phyloP scores from a whole-genome alignment of 768 basidiomycete genomes.

The Leucocoprinus leucothites region DNA sequence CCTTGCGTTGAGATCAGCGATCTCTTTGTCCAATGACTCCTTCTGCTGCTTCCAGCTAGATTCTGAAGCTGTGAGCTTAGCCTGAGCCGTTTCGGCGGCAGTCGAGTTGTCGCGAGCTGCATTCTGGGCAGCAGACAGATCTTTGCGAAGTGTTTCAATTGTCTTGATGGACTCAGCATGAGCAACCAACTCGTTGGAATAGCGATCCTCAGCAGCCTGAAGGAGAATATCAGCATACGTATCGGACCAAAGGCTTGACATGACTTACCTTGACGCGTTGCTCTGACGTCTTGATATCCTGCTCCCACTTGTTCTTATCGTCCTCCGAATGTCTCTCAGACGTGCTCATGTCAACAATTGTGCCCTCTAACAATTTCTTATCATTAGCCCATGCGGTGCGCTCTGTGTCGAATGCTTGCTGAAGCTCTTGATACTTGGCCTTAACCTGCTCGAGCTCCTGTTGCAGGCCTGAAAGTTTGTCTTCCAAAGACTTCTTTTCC shows the following conservation, averaged over 20 bases:
- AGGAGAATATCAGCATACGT: not conserved
- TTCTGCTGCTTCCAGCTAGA: constrained; percentile 80
- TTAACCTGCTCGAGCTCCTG: constrained; percentile 50
- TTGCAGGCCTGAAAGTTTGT: constrained; percentile 52
- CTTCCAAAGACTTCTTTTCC: constrained; percentile 60
- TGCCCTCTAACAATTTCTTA: constrained; percentile 79
- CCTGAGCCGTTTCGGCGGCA: constrained; percentile 69
- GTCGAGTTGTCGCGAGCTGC: constrained; percentile 56
- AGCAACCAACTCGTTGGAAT: constrained; percentile 75
- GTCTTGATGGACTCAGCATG: constrained; percentile 84
- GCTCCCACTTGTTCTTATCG: constrained; percentile 61
- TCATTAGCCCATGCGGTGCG: constrained; percentile 70
- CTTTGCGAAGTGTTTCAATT: constrained; percentile 60
- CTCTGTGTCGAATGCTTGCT: constrained; percentile 65
- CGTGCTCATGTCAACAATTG: constrained; percentile 75
- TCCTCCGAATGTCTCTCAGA: constrained; percentile 68
- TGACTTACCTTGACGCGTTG: constrained; percentile 59
- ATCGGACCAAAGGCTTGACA: not conserved
- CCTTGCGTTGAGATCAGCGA: constrained; percentile 69
- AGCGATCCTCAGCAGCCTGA: constrained; percentile 76
- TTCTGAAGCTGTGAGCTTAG: constrained; percentile 70
- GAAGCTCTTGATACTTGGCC: constrained; percentile 52
- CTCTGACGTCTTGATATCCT: constrained; percentile 63
- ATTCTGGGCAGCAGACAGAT: constrained; percentile 50
- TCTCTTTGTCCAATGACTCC: constrained; percentile 73